These are phyloP conservation scores for Cercophora samala DNA, from an alignment of 495 filamentous ascomycete species.

Conservation along the genomic window DNA sequence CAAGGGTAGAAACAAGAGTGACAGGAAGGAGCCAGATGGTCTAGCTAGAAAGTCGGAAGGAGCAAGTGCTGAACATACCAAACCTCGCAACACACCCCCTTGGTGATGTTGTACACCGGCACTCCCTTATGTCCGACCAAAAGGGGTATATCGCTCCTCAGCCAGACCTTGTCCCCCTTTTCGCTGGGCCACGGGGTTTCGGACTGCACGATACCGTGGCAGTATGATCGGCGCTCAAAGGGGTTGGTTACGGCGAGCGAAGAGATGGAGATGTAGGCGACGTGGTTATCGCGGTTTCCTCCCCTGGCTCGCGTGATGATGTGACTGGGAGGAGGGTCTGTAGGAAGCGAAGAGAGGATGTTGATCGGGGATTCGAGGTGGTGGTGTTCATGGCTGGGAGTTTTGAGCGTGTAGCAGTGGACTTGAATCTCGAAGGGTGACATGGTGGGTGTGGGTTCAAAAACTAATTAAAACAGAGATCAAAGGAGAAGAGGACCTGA, in stretches of 20 bases:
- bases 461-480: neutral
- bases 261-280: slow-evolving; percentile 21
- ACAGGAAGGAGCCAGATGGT: too few relatives aligned
- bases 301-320: slow-evolving; percentile 29
- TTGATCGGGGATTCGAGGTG: neutral
- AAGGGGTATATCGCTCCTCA: slow-evolving; percentile 11
- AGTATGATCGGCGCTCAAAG: neutral
- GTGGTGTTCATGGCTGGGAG: neutral
- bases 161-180: slow-evolving; percentile 19
- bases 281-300: slow-evolving; percentile 28
- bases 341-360: slow-evolving; percentile 11
- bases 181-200: slow-evolving; percentile 6
- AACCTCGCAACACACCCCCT: slow-evolving; percentile 12
- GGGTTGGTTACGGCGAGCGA: neutral
- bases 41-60: too few relatives aligned
- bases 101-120: slow-evolving; percentile 19
- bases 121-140: slow-evolving; percentile 4
- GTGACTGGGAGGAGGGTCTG: neutral
- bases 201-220: slow-evolving; percentile 16
- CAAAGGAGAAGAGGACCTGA: neutral
- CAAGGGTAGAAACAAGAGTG: neutral
- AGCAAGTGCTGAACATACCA: slow-evolving; percentile 4
- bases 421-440: neutral
- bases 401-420: slow-evolving; percentile 10
- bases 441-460: neutral